Evolutionary conservation across 2,329 filamentous ascomycete species (phyloP).

Genomic region (Fusarium denticulatum): DNA sequence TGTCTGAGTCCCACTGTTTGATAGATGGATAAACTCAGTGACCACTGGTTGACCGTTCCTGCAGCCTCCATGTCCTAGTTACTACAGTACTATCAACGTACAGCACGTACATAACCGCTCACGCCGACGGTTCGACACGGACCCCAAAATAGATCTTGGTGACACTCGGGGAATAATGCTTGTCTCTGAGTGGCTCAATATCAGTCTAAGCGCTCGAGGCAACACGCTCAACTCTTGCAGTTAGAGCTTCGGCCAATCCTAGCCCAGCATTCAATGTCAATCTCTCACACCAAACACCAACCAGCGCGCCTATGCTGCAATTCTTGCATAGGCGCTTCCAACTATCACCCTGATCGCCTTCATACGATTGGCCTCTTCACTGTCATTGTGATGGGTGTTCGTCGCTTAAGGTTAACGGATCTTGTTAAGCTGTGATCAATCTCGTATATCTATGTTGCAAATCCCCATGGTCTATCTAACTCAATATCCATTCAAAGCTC

Average conservation of each 20-base stretch:
- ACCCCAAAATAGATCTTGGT: conserved; percentile 29
- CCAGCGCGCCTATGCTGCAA: conserved; percentile 41
- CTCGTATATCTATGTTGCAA: conserved; percentile 37
- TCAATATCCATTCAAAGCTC: neutral
- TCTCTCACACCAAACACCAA: conserved; percentile 23
- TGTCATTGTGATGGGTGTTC: conserved; percentile 16
- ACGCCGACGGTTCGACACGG: conserved; percentile 25
- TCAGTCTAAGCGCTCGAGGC: conserved; percentile 35
- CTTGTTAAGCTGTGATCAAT: conserved; percentile 26
- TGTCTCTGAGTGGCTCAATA: conserved; percentile 32
- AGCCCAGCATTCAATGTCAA: conserved; percentile 8
- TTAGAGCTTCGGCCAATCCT: conserved; percentile 32
- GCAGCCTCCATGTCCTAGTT: conserved; percentile 3
- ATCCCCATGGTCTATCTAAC: neutral
- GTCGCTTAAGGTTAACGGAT: conserved; percentile 20
- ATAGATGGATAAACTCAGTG: neutral
- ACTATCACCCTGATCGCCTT: conserved; percentile 18
- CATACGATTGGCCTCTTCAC: conserved; percentile 31
- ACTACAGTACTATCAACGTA: neutral
- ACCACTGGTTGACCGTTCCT: neutral
- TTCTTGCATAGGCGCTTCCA: conserved; percentile 40
- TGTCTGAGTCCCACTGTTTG: neutral
- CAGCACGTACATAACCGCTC: conserved; percentile 32
- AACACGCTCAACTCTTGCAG: conserved; percentile 16
- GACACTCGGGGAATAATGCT: conserved; percentile 6